phyloP scores from a whole-genome alignment of 768 basidiomycete species.

The Tylopilus felleus region DNA sequence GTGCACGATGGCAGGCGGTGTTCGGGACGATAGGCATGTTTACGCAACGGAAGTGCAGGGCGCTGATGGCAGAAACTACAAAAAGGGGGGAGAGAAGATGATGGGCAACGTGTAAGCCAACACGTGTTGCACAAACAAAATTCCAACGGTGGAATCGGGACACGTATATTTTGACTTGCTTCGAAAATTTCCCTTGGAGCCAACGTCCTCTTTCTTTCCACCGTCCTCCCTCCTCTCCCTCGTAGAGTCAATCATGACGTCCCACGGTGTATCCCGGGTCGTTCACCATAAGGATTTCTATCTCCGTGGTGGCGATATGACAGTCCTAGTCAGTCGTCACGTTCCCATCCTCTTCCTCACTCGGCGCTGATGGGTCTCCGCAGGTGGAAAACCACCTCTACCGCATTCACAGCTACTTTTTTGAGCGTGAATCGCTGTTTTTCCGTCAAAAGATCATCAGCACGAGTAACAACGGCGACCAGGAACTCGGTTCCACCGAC shows the following conservation, averaged over 20 bases:
- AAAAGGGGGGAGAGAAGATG: slow-evolving; percentile 20
- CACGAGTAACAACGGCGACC: slow-evolving; percentile 30
- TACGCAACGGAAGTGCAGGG: slow-evolving; percentile 28
- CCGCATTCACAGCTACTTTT: slow-evolving; percentile 58
- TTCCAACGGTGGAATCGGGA: slow-evolving; percentile 19
- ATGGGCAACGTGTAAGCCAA: slow-evolving; percentile 30
- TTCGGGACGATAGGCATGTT: slow-evolving; percentile 16
- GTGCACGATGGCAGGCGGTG: slow-evolving; percentile 3
- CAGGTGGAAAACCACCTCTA: slow-evolving; percentile 59
- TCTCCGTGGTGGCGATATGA: slow-evolving; percentile 55
- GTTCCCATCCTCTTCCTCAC: neutral
- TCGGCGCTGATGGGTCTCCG: slow-evolving; percentile 14
- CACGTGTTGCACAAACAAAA: slow-evolving; percentile 34
- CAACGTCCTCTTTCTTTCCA: slow-evolving; percentile 25
- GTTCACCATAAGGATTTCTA: slow-evolving; percentile 48
- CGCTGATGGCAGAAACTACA: slow-evolving; percentile 13
- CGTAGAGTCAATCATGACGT: slow-evolving; percentile 15
- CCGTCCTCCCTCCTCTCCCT: slow-evolving; percentile 30
- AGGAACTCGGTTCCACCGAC: slow-evolving; percentile 38
- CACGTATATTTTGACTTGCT: slow-evolving; percentile 37
- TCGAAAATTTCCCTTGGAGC: slow-evolving; percentile 35
- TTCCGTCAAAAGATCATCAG: slow-evolving; percentile 39
- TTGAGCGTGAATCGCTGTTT: slow-evolving; percentile 54
- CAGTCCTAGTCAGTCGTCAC: slow-evolving; percentile 46
- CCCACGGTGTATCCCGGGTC: slow-evolving; percentile 30